Conservation (phyloP, 2,329 filamentous ascomycete genomes). For the Sporothrix phasma region DNA sequence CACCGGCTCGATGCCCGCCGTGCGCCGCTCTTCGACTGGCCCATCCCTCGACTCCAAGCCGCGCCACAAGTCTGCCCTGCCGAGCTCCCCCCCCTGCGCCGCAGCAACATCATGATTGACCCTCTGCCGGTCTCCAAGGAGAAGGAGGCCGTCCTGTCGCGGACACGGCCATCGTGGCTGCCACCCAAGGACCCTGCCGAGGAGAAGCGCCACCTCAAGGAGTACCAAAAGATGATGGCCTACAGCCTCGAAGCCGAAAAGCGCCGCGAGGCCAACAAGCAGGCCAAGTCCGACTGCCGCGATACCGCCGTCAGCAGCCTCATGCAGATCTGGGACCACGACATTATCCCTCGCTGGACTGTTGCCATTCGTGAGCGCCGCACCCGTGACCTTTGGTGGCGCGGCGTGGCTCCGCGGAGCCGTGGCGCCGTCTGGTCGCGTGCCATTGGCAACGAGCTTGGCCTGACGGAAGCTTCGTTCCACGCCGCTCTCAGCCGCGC, state of each 20-base stretch:
- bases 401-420: conserved; percentile 60
- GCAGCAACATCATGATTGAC: conserved; percentile 73
- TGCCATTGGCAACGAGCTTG: conserved; percentile 65
- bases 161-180: conserved; percentile 74
- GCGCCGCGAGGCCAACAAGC: conserved; percentile 44
- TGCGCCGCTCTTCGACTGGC: conserved; percentile 26
- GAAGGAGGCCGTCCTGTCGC: conserved; percentile 72
- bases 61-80: conserved; percentile 54
- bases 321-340: conserved; percentile 61
- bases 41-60: conserved; percentile 35
- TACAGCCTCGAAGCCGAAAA: conserved; percentile 50
- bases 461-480: conserved; percentile 57
- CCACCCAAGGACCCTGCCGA: conserved; percentile 83
- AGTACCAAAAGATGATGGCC: conserved; percentile 77
- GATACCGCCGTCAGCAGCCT: conserved; percentile 46
- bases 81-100: conserved; percentile 62
- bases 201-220: conserved; percentile 76
- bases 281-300: conserved; percentile 41
- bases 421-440: conserved; percentile 60
- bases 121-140: conserved; percentile 76
- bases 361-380: conserved; percentile 57
- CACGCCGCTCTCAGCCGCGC: conserved; percentile 60
- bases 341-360: conserved; percentile 68
- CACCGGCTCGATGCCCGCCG: conserved; percentile 29
- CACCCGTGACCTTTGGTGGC: conserved; percentile 74